Percentiles rank a stretch among this genome's conserved stretches.
Evolutionary conservation across 2,329 filamentous ascomycete genomes (phyloP).

Genomic region (Fusarium torulosum): DNA sequence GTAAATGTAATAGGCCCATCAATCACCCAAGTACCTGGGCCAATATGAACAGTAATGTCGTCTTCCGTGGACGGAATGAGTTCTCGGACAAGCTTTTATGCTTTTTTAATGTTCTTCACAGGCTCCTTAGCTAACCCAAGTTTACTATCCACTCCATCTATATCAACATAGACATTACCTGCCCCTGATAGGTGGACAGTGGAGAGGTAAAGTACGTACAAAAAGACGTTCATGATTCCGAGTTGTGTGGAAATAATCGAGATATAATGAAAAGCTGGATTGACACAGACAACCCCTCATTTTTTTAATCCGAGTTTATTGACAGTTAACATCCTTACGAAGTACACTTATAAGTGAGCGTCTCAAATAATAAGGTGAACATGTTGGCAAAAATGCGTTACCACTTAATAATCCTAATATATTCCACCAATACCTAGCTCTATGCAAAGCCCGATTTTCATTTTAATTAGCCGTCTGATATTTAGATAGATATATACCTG

Average conservation of each 20-base stretch:
- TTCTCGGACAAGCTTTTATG: constrained; percentile 5
- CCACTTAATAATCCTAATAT: not conserved
- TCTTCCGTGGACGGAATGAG: not conserved
- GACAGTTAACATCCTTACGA: not conserved
- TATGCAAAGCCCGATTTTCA: no score
- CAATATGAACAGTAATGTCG: not conserved
- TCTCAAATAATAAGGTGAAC: not conserved
- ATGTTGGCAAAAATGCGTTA: not conserved
- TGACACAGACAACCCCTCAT: not conserved
- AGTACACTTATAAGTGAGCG: constrained; percentile 7
- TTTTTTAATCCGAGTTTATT: not conserved
- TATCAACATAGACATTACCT: not conserved
- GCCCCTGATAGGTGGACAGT: not conserved
- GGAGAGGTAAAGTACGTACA: not conserved
- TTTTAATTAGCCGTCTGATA: not conserved
- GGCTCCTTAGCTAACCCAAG: not conserved
- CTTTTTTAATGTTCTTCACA: not conserved
- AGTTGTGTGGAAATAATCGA: not conserved
- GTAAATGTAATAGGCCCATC: not conserved
- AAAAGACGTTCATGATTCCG: not conserved
- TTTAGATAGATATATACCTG: not conserved
- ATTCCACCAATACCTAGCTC: not conserved
- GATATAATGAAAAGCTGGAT: no score
- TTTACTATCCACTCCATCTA: not conserved
- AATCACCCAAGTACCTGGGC: constrained; percentile 7